Percentiles rank a stretch among this genome's conserved stretches.
Conservation (phyloP, 2,329 filamentous ascomycete genomes). For the Claviceps monticola region DNA sequence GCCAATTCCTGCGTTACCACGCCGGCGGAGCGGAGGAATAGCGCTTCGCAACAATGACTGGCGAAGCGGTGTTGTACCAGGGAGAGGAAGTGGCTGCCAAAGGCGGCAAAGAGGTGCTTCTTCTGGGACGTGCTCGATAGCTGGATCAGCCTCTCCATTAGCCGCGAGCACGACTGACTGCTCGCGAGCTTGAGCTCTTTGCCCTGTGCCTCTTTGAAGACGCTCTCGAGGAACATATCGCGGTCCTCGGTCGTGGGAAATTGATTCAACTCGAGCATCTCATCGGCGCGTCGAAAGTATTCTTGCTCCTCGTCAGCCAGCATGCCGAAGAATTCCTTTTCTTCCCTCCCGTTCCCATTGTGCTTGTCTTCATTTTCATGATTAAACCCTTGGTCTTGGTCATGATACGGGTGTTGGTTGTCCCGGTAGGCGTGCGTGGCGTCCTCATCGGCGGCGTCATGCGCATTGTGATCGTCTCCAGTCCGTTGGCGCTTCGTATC, state of each 20-base stretch:
- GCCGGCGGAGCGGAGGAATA: constrained; percentile 74
- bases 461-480: constrained; percentile 7
- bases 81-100: constrained; percentile 74
- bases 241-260: constrained; percentile 67
- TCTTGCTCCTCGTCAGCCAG: constrained; percentile 88
- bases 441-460: background rate
- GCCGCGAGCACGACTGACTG: constrained; percentile 84
- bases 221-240: constrained; percentile 59
- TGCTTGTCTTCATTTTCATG: background rate
- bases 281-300: constrained; percentile 83
- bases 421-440: background rate
- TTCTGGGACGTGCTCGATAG: constrained; percentile 67
- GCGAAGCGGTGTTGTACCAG: constrained; percentile 92
- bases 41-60: constrained; percentile 89
- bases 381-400: constrained; percentile 3
- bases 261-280: constrained; percentile 78
- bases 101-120: constrained; percentile 74
- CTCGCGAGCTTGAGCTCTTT: constrained; percentile 95
- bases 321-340: constrained; percentile 80
- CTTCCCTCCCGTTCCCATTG: constrained; percentile 19
- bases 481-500: constrained; percentile 15
- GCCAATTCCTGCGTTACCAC: constrained; percentile 61
- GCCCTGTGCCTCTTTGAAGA: constrained; percentile 73
- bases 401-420: constrained; percentile 12
- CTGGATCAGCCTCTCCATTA: constrained; percentile 84